Evolutionary conservation across 345 rosid species (phyloP), one percentile per base, ranked within the genome.

Genomic region (Eucalyptus polybractea): DNA sequence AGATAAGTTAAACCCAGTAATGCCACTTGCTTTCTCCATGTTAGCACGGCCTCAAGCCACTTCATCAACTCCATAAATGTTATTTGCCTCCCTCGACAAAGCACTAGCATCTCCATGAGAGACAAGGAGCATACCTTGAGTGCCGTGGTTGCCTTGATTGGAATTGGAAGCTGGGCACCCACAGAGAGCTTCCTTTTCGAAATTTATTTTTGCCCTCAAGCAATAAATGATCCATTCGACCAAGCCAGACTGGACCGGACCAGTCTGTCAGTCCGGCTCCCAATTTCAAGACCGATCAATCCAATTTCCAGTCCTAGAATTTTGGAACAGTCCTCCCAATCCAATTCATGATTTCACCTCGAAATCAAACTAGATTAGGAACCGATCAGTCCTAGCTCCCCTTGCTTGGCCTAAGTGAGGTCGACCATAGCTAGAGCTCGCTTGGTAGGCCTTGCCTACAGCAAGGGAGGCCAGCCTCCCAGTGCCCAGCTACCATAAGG

Each of bases 1-100:
- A 40, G 90, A 65, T 72, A 93, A 88, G 89, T 91, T 90, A 54
- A 91, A 50, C 83, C 91, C 92, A 24, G 91, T 80, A 88, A 89
- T 81, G 87, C 90, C 87, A 80, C 87, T 88, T 50, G 92, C 87
- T 21, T 90, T 72, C 72, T 91, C 91, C 24, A 90, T 37, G 47
- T 76, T 76, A 76, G 29, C 83, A 76, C 0, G 11, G 85, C 47
- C 29, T 40, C 9, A 50, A 27, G 86, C 76, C 44, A 88, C 60
- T 88, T 87, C 88, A 54, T 86, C 37, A n/a, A 83, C 54, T 86
- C 80, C 88, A 11, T 15, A 40, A 21, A 21, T 76, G 6, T 76
- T 40, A 76, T 21, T 40, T 33, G 89, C 51, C 86, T 86, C 88
- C 86, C 83, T 89, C 69, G 15, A 50, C 87, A 89, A 67, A 86